A percentile compares a stretch with the other conserved stretches of the same genome.
phyloP scores from a whole-genome alignment of 169 alveolate species.

The Eimeria brunetti region DNA sequence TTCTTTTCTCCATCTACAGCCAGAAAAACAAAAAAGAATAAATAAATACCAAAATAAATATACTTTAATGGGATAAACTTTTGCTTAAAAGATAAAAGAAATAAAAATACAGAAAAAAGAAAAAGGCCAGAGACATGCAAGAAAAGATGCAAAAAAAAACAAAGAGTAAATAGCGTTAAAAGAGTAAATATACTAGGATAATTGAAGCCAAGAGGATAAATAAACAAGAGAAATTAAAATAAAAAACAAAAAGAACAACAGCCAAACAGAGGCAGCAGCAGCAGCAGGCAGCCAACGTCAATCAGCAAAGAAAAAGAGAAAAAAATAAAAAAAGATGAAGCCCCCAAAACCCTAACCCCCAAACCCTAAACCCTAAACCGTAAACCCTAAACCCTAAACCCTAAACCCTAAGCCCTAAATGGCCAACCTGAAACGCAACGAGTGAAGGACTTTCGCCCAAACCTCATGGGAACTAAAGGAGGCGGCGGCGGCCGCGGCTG shows the following conservation, averaged over 20 bases:
- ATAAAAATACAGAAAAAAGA: not conserved
- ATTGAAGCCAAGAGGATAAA: not conserved
- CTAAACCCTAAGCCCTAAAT: not conserved
- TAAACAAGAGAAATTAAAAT: not conserved
- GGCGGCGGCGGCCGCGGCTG: slow-evolving; percentile 41
- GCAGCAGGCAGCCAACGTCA: not conserved
- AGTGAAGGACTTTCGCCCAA: not conserved
- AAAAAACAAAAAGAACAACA: not conserved
- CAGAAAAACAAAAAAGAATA: not conserved
- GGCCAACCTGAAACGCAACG: not conserved
- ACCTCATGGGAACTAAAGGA: slow-evolving; percentile 21
- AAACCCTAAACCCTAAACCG: no score
- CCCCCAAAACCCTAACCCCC: no score
- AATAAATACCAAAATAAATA: not conserved
- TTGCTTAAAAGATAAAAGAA: not conserved
- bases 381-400: no score
- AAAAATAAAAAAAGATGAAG: not conserved
- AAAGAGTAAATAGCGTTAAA: not conserved
- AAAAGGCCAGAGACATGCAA: not conserved
- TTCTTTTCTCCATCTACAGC: not conserved
- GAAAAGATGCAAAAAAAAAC: not conserved
- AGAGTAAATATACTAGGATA: not conserved
- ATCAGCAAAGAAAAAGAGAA: not conserved
- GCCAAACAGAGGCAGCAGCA: not conserved
- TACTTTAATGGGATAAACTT: no score